These are phyloP conservation scores for Pleurozium schreberi DNA, from an alignment of 225 moss, liverwort and hornwort species.

Conservation along the genomic window DNA sequence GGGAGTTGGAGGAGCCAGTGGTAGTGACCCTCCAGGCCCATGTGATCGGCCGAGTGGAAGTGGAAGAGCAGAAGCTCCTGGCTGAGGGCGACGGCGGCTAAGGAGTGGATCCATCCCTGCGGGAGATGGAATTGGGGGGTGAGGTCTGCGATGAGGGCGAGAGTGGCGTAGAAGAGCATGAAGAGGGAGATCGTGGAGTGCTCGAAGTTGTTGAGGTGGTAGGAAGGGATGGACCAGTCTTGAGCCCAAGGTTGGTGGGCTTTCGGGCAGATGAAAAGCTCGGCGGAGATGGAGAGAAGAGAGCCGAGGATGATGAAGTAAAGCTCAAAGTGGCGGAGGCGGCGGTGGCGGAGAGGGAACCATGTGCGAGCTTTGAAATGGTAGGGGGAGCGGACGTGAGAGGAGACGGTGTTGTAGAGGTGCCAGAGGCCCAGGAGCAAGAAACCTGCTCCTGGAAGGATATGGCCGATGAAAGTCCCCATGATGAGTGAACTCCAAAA, in stretches of 20 bases:
- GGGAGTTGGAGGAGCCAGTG: conserved; percentile 91
- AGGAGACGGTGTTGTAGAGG: conserved; percentile 38
- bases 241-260: conserved; percentile 59
- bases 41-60: conserved; percentile 83
- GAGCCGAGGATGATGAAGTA: conserved; percentile 41
- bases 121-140: conserved; percentile 24
- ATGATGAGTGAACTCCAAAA: background rate
- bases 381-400: conserved; percentile 41
- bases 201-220: conserved; percentile 90
- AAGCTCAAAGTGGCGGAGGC: conserved; percentile 46
- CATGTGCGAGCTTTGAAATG: conserved; percentile 46
- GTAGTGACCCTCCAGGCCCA: conserved; percentile 83
- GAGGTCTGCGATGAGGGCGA: conserved; percentile 27
- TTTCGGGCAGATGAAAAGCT: conserved; percentile 74
- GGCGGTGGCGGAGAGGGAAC: conserved; percentile 17
- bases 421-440: conserved; percentile 73
- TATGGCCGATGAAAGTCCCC: conserved; percentile 87
- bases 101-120: conserved; percentile 25
- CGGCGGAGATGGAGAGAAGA: conserved; percentile 53
- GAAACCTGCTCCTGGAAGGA: conserved; percentile 63
- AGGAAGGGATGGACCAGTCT: conserved; percentile 62
- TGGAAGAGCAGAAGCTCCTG: conserved; percentile 88
- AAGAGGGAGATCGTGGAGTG: conserved; percentile 83
- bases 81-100: conserved; percentile 53
- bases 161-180: conserved; percentile 43